Percentiles rank a stretch among this genome's conserved stretches.
Evolutionary conservation across 768 basidiomycete genomes (phyloP).

Genomic region (Lactifluus pinguis): DNA sequence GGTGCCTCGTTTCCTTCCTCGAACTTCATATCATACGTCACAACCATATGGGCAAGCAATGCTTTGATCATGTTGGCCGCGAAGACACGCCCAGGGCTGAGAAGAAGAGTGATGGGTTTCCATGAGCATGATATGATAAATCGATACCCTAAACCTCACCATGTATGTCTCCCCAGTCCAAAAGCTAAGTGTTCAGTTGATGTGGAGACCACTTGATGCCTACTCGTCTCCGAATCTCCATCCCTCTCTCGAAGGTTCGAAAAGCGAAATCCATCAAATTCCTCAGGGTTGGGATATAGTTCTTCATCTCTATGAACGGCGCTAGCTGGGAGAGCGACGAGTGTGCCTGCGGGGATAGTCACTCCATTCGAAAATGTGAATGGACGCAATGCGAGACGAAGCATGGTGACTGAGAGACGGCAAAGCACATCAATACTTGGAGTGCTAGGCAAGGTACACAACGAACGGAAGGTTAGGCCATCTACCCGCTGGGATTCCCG

Average conservation of each 20-base stretch:
- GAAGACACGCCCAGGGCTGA: slow-evolving; percentile 31
- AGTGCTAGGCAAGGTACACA: background rate
- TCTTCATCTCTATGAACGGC: slow-evolving; percentile 27
- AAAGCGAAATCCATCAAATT: slow-evolving; percentile 39
- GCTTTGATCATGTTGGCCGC: slow-evolving; percentile 29
- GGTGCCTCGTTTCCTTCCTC: slow-evolving; percentile 16
- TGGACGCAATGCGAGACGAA: slow-evolving; percentile 30
- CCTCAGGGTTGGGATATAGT: slow-evolving; percentile 28
- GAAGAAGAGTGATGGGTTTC: background rate
- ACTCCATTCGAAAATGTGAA: slow-evolving; percentile 39
- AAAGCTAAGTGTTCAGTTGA: slow-evolving; percentile 14
- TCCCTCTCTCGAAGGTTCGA: slow-evolving; percentile 7
- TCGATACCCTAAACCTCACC: slow-evolving; percentile 15
- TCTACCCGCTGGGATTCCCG: slow-evolving; percentile 26
- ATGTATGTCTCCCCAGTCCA: slow-evolving; percentile 21
- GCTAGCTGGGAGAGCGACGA: slow-evolving; percentile 25
- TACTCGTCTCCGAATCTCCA: background rate
- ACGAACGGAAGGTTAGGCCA: slow-evolving; percentile 15
- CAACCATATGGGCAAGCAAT: slow-evolving; percentile 27
- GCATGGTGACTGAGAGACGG: slow-evolving; percentile 20
- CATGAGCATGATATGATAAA: background rate
- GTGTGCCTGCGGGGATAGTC: slow-evolving; percentile 31
- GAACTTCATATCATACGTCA: slow-evolving; percentile 27
- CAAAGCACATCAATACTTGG: background rate
- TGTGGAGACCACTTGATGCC: slow-evolving; percentile 11